phyloP scores from a whole-genome alignment of 148 eudicot species.

The Diospyros lotus region DNA sequence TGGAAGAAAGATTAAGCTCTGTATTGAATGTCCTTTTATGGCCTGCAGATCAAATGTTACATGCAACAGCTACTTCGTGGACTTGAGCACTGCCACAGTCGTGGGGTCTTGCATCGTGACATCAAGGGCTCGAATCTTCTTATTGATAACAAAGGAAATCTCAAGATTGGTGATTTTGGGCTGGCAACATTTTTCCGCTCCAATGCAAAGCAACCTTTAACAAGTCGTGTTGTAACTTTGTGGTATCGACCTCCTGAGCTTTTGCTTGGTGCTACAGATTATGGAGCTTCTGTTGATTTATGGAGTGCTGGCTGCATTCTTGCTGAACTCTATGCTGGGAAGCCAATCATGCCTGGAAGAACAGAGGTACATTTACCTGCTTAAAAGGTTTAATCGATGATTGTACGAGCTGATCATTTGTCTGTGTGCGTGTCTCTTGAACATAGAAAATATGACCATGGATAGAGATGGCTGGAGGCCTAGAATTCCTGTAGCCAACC shows the following conservation, averaged over 20 bases:
- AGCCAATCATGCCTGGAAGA: conserved; percentile 70
- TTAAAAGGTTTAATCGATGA: conserved; percentile 6
- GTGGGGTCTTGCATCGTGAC: conserved; percentile 65
- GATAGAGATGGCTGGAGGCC: too few species aligned
- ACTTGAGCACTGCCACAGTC: conserved; percentile 59
- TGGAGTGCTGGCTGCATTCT: conserved; percentile 77
- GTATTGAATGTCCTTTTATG: not conserved
- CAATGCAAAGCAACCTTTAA: conserved; percentile 49
- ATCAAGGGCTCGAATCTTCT: conserved; percentile 61
- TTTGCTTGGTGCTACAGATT: conserved; percentile 58
- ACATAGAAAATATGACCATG: too few species aligned
- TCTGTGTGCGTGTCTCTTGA: too few species aligned
- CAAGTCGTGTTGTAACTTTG: conserved; percentile 67
- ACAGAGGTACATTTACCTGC: conserved; percentile 43
- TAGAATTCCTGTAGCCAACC: too few species aligned
- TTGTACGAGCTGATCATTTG: not conserved
- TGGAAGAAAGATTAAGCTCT: too few species aligned
- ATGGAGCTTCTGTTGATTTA: conserved; percentile 57
- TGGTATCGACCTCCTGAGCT: conserved; percentile 81
- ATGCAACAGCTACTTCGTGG: conserved; percentile 60
- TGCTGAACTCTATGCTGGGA: conserved; percentile 57
- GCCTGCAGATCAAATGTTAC: conserved; percentile 56
- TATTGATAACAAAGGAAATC: conserved; percentile 51
- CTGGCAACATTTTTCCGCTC: conserved; percentile 44
- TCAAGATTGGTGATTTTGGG: conserved; percentile 68